Conservation (phyloP, 805 yeast genomes). For the Starmera pachycereana region DNA sequence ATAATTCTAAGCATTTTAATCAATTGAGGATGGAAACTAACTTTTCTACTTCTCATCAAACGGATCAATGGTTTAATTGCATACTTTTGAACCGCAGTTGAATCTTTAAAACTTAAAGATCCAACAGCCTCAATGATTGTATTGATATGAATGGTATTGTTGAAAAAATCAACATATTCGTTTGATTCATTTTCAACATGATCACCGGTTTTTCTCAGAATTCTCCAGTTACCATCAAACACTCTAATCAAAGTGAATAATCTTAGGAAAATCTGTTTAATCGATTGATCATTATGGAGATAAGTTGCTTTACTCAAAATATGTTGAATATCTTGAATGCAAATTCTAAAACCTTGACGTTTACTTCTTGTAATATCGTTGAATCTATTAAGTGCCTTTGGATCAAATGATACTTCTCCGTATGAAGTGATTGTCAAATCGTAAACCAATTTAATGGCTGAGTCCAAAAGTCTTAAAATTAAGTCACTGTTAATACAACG, state of each 20-base stretch:
- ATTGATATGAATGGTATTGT: conserved; percentile 34
- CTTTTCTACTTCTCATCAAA: no score
- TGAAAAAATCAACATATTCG: conserved; percentile 39
- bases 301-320: conserved; percentile 18
- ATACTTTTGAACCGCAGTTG: no score
- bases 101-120: no score
- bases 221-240: conserved; percentile 49
- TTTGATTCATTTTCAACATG: conserved; percentile 54
- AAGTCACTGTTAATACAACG: conserved; percentile 29
- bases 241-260: conserved; percentile 36
- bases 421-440: conserved; percentile 14
- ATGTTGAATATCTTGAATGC: no score
- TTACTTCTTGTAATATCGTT: conserved; percentile 7
- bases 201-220: conserved; percentile 52
- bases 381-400: no score
- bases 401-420: conserved; percentile 13
- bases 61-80: no score
- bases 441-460: conserved; percentile 33
- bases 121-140: conserved; percentile 25
- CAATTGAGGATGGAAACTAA: no score
- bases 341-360: conserved; percentile 1
- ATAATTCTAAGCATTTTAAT: conserved; percentile 17
- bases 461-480: conserved; percentile 35
- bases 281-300: conserved; percentile 8
- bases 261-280: neutral